Evolutionary conservation across 257 asterid genomes (phyloP).

Genomic region (Capsicum baccatum): DNA sequence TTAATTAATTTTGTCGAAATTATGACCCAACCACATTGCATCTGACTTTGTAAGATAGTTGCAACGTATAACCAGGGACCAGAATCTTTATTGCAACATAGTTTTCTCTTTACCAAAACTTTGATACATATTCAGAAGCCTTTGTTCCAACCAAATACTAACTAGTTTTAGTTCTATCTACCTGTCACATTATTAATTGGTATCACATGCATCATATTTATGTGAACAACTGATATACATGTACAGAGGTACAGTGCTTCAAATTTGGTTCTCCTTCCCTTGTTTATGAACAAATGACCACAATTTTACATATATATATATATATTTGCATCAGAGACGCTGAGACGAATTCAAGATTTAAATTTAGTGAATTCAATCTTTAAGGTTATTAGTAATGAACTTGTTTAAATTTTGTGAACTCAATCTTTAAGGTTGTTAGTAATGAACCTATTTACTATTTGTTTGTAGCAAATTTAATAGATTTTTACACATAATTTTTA

Average conservation of each 20-base stretch:
- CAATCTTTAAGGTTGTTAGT: background rate
- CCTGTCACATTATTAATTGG: constrained; percentile 27
- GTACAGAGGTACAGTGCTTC: background rate
- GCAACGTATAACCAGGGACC: background rate
- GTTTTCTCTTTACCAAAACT: background rate
- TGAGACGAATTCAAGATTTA: background rate
- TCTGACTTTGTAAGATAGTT: constrained; percentile 17
- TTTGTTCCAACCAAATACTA: constrained; percentile 15
- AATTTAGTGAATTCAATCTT: background rate
- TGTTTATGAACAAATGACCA: background rate
- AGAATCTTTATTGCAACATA: constrained; percentile 21
- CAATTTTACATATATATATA: background rate
- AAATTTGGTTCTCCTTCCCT: background rate
- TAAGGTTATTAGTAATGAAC: background rate
- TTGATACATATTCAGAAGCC: background rate
- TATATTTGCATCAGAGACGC: too few species aligned
- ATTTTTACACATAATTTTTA: background rate
- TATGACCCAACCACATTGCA: background rate
- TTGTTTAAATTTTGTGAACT: too few species aligned
- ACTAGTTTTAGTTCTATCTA: constrained; percentile 13
- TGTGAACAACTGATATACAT: background rate
- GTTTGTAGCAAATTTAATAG: background rate
- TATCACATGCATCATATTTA: constrained; percentile 25
- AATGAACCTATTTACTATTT: background rate
- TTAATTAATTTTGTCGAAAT: background rate